Evolutionary conservation across 2,329 filamentous ascomycete genomes (phyloP).

Genomic region (Metarhizium brunneum): DNA sequence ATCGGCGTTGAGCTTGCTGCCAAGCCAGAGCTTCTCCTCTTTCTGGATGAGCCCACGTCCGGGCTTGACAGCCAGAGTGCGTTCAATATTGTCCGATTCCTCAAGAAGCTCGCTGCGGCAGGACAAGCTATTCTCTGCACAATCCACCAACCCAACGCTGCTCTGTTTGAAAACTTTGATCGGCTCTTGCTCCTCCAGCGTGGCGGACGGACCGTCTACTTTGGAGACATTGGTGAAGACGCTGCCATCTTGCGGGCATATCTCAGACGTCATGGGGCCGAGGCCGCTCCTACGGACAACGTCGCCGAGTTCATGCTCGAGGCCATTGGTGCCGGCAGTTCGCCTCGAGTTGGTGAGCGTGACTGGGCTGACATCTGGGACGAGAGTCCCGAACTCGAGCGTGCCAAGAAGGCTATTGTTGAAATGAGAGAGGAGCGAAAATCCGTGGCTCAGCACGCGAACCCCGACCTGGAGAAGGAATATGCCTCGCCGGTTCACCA

Average conservation of each 20-base stretch:
- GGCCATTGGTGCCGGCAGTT: conserved; percentile 67
- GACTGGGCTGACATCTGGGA: conserved; percentile 79
- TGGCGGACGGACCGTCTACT: conserved; percentile 77
- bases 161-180: conserved; percentile 83
- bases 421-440: conserved; percentile 54
- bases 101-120: conserved; percentile 67
- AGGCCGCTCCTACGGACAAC: conserved; percentile 45
- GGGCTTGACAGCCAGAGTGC: conserved; percentile 56
- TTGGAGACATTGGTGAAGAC: conserved; percentile 73
- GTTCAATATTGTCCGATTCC: conserved; percentile 69
- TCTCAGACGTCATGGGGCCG: conserved; percentile 50
- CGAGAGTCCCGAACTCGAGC: conserved; percentile 59
- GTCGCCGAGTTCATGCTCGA: conserved; percentile 78
- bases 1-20: conserved; percentile 86
- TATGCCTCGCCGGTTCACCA: conserved; percentile 73
- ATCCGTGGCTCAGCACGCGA: conserved; percentile 25
- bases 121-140: conserved; percentile 87
- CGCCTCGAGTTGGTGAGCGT: conserved; percentile 60
- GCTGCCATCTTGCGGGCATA: conserved; percentile 61
- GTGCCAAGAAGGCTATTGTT: conserved; percentile 56
- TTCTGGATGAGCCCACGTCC: conserved; percentile 71
- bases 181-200: conserved; percentile 68
- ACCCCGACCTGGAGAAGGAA: conserved; percentile 57
- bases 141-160: conserved; percentile 82
- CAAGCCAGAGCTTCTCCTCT: conserved; percentile 66